Percentiles rank a stretch among this genome's conserved stretches.
Evolutionary conservation across 192 early-diverging fungal genomes (phyloP).

Genomic region (Coemansia sp.): DNA sequence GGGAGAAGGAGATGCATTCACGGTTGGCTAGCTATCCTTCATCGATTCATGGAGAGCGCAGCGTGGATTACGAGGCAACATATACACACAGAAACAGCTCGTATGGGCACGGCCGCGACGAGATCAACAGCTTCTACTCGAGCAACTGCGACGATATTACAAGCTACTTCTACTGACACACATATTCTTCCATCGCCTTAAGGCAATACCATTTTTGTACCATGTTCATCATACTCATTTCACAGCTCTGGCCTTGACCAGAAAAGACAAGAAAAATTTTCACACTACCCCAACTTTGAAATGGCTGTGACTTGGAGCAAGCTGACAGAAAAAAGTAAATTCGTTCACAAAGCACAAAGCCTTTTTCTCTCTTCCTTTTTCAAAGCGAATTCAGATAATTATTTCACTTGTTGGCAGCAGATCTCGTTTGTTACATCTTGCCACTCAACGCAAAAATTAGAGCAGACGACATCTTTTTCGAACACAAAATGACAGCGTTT

Average conservation of each 20-base stretch:
- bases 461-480: too few species aligned
- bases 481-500: slow-evolving; percentile 48
- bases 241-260: too few species aligned
- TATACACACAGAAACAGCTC: slow-evolving; percentile 21
- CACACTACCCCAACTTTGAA: neutral
- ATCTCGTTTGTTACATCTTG: too few species aligned
- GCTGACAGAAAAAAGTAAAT: too few species aligned
- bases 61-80: slow-evolving; percentile 14
- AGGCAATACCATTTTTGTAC: neutral
- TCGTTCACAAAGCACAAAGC: too few species aligned
- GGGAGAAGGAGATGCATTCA: slow-evolving; percentile 48
- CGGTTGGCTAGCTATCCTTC: slow-evolving; percentile 13
- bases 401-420: neutral
- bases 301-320: neutral
- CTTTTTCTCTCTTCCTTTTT: too few species aligned
- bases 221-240: too few species aligned
- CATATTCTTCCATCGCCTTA: neutral
- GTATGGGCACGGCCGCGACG: slow-evolving; percentile 20
- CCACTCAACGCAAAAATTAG: too few species aligned
- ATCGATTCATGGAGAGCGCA: slow-evolving; percentile 20
- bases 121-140: slow-evolving; percentile 25
- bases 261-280: neutral
- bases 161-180: slow-evolving; percentile 31
- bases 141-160: slow-evolving; percentile 30
- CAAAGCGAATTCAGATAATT: too few species aligned